phyloP scores from a whole-genome alignment of 192 early-diverging fungal genomes.

The Entomortierella chlamydospora region DNA sequence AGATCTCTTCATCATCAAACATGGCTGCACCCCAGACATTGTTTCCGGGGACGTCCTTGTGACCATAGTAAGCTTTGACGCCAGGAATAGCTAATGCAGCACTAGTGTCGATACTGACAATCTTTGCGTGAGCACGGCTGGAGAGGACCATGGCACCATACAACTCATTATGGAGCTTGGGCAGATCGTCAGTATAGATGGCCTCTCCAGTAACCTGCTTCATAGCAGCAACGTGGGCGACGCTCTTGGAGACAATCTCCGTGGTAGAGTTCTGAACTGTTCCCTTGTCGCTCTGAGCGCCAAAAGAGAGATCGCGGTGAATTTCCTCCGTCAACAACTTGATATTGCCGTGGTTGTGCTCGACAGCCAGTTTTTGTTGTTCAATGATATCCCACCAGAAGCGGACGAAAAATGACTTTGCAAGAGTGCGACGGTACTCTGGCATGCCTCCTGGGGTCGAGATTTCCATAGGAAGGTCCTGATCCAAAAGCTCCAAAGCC shows the following conservation, averaged over 20 bases:
- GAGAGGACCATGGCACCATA: conserved; percentile 78
- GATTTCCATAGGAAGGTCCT: conserved; percentile 59
- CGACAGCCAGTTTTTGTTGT: conserved; percentile 25
- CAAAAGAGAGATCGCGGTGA: conserved; percentile 58
- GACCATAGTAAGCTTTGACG: conserved; percentile 74
- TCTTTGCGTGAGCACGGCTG: conserved; percentile 73
- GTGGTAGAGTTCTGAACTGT: conserved; percentile 52
- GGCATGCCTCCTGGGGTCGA: conserved; percentile 76
- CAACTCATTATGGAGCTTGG: conserved; percentile 72
- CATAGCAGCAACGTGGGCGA: conserved; percentile 80
- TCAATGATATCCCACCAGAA: conserved; percentile 73
- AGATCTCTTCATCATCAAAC: conserved; percentile 83
- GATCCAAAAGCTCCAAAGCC: conserved; percentile 55
- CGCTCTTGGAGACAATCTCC: conserved; percentile 46
- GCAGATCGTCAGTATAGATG: conserved; percentile 87
- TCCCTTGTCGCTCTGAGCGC: conserved; percentile 63
- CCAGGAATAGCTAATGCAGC: conserved; percentile 71
- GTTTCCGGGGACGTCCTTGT: conserved; percentile 76
- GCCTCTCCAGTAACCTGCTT: conserved; percentile 91
- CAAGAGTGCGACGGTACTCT: conserved; percentile 72
- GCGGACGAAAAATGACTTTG: conserved; percentile 70
- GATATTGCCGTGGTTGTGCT: conserved; percentile 43
- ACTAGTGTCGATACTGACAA: conserved; percentile 70
- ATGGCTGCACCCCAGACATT: conserved; percentile 68
- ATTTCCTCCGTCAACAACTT: conserved; percentile 55